These are phyloP conservation scores for Candida anglica DNA, from an alignment of 805 yeast genomes.

Conservation along the genomic window DNA sequence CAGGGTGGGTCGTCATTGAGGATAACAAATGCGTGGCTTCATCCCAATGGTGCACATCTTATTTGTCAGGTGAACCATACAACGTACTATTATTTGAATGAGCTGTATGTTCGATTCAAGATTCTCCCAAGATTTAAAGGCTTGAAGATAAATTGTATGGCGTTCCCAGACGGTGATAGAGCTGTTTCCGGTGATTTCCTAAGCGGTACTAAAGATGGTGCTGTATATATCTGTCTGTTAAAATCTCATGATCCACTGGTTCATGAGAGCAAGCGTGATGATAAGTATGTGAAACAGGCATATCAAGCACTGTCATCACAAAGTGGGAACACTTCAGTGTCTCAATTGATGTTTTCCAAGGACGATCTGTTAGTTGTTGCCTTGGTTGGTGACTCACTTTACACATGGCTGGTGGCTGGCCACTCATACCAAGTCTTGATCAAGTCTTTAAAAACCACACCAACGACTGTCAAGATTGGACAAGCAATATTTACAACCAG, in stretches of 20 bases:
- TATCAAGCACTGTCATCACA: conserved; percentile 12
- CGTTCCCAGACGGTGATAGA: conserved; percentile 12
- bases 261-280: conserved; percentile 31
- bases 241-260: conserved; percentile 23
- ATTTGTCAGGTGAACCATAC: conserved; percentile 22
- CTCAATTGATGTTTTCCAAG: neutral
- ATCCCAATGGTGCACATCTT: conserved; percentile 34
- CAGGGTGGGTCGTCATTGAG: conserved; percentile 2
- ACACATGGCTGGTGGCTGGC: neutral
- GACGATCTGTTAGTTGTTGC: neutral
- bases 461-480: neutral
- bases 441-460: neutral
- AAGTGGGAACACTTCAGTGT: neutral
- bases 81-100: conserved; percentile 27
- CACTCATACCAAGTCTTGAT: conserved; percentile 1
- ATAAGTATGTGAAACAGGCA: conserved; percentile 26
- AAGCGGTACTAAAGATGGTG: conserved; percentile 25
- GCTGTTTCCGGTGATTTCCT: conserved; percentile 22
- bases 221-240: conserved; percentile 21
- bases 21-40: conserved; percentile 31
- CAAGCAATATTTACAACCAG: conserved; percentile 13
- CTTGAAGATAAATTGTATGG: conserved; percentile 19
- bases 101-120: conserved; percentile 27
- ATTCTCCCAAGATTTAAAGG: conserved; percentile 28
- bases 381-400: neutral